These are phyloP conservation scores for Talaromyces stipitatus DNA, from an alignment of 495 filamentous ascomycete genomes.

Conservation along the genomic window DNA sequence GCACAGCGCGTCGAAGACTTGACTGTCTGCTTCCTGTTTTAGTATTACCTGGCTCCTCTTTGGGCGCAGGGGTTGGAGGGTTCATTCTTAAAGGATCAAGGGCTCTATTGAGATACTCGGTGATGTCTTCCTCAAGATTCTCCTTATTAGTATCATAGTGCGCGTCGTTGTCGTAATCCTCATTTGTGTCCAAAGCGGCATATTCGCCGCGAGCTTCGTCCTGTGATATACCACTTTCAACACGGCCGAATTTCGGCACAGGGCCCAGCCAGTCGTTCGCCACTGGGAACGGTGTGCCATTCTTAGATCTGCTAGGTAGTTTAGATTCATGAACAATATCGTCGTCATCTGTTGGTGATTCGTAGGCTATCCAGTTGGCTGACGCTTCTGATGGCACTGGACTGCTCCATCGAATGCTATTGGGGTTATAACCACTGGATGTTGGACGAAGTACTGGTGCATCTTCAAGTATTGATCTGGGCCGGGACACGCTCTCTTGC, in stretches of 20 bases:
- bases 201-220: slow-evolving; percentile 36
- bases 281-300: slow-evolving; percentile 26
- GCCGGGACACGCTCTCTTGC: slow-evolving; percentile 13
- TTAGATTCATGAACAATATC: not conserved
- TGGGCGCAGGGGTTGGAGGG: slow-evolving; percentile 43
- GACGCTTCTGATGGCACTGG: slow-evolving; percentile 34
- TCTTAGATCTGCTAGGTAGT: slow-evolving; percentile 30
- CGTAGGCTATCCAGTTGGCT: slow-evolving; percentile 54
- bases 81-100: slow-evolving; percentile 40
- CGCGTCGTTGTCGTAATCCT: slow-evolving; percentile 24
- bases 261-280: slow-evolving; percentile 32
- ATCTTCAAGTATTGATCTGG: slow-evolving; percentile 17
- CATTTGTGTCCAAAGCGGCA: slow-evolving; percentile 26
- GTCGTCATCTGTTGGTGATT: slow-evolving; percentile 32
- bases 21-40: slow-evolving; percentile 7
- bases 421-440: slow-evolving; percentile 11
- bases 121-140: slow-evolving; percentile 11
- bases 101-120: slow-evolving; percentile 13
- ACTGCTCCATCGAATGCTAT: slow-evolving; percentile 27
- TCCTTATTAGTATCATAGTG: slow-evolving; percentile 7
- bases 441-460: slow-evolving; percentile 25
- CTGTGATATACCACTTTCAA: slow-evolving; percentile 21
- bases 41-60: slow-evolving; percentile 17
- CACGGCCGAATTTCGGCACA: slow-evolving; percentile 24
- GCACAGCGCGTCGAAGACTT: slow-evolving; percentile 16